These are phyloP conservation scores for Erodium maritimum DNA, from an alignment of 345 rosid genomes.

Conservation along the genomic window DNA sequence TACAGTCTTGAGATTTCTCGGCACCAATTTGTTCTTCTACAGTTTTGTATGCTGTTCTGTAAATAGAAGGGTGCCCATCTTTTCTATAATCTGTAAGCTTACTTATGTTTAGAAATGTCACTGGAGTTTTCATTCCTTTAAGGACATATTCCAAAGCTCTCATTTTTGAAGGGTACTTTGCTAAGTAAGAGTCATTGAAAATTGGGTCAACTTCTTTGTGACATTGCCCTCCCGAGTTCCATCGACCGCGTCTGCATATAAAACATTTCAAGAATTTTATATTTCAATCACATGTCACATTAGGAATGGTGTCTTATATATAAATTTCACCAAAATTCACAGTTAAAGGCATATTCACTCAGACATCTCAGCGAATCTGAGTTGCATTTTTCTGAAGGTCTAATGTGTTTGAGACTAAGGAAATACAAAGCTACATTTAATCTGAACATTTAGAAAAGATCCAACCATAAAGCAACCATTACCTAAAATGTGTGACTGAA, in stretches of 20 bases:
- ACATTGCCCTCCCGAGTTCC: constrained; percentile 89
- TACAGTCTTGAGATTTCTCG: constrained; percentile 64
- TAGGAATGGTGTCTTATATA: not conserved
- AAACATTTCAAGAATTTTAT: not conserved
- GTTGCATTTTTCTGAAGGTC: not conserved
- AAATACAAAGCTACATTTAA: not conserved
- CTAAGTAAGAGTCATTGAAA: constrained; percentile 30
- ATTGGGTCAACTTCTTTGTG: constrained; percentile 72
- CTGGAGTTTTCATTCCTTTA: constrained; percentile 48
- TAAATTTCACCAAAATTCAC: not conserved
- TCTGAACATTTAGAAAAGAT: too few species aligned
- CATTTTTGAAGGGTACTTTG: constrained; percentile 82
- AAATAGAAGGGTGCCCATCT: constrained; percentile 81
- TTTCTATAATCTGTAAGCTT: constrained; percentile 68
- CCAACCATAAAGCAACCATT: not conserved
- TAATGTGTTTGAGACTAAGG: too few species aligned
- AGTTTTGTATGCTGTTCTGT: constrained; percentile 41
- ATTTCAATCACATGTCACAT: not conserved
- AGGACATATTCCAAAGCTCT: constrained; percentile 48
- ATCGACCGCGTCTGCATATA: constrained; percentile 57
- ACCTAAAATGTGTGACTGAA: constrained; percentile 86
- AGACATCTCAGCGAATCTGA: not conserved
- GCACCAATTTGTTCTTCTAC: constrained; percentile 37
- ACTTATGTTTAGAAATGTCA: constrained; percentile 62
- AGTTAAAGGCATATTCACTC: not conserved